Conservation (phyloP, 2,329 filamentous ascomycete species). For the Aspergillus thermomutatus region DNA sequence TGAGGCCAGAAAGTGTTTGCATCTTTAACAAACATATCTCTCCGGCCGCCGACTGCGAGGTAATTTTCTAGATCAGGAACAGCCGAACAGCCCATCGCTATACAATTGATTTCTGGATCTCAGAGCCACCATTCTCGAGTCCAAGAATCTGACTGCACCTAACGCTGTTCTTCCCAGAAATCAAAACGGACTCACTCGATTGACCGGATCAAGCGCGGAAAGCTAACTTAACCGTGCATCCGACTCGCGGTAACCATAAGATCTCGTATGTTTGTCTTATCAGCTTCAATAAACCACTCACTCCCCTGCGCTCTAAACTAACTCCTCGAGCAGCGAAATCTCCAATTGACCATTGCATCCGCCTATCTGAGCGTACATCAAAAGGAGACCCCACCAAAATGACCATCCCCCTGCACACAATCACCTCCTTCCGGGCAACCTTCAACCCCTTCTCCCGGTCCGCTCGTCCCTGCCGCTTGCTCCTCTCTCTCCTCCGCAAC, state of each 20-base stretch:
- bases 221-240: background rate
- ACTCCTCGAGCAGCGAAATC: background rate
- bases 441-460: slow-evolving; percentile 88
- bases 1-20: slow-evolving; percentile 28
- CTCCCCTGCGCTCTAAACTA: background rate
- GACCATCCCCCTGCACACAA: slow-evolving; percentile 39
- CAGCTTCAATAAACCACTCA: background rate
- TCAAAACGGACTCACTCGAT: background rate
- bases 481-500: slow-evolving; percentile 82
- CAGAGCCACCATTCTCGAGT: background rate
- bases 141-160: background rate
- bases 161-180: background rate
- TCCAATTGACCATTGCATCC: background rate
- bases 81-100: background rate
- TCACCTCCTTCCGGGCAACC: slow-evolving; percentile 73
- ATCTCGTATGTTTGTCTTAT: background rate
- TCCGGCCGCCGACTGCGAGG: background rate
- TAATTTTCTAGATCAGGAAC: background rate
- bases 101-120: background rate
- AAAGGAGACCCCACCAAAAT: slow-evolving; percentile 19
- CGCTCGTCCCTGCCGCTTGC: slow-evolving; percentile 79
- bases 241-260: background rate
- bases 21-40: slow-evolving; percentile 25
- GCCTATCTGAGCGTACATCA: background rate
- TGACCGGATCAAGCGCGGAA: background rate